Percentiles rank a stretch among this genome's conserved stretches.
Evolutionary conservation across 2,329 filamentous ascomycete species (phyloP).

Genomic region (Bipolaris sorokiniana): DNA sequence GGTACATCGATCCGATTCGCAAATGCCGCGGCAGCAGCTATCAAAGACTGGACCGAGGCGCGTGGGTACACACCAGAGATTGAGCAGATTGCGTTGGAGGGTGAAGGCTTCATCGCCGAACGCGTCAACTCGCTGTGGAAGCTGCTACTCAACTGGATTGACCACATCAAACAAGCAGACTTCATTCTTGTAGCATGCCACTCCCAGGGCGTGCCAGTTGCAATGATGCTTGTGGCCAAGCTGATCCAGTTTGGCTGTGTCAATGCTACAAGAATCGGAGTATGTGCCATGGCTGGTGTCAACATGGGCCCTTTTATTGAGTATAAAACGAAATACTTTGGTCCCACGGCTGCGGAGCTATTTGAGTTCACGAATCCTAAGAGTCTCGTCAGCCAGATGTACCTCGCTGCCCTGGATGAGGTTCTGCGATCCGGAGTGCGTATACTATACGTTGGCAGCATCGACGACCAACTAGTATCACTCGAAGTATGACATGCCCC

Average conservation of each 20-base stretch:
- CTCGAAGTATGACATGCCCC: conserved; percentile 70
- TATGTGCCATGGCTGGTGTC: conserved; percentile 90
- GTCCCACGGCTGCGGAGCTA: conserved; percentile 88
- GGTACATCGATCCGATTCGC: conserved; percentile 95
- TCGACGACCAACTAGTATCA: conserved; percentile 95
- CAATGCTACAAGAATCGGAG: conserved; percentile 72
- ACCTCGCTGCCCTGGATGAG: conserved; percentile 75
- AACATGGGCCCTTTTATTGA: conserved; percentile 92
- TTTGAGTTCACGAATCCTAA: conserved; percentile 89
- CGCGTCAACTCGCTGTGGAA: conserved; percentile 94
- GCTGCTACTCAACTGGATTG: conserved; percentile 91
- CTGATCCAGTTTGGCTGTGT: conserved; percentile 89
- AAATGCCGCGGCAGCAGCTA: conserved; percentile 81
- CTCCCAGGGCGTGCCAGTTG: conserved; percentile 93
- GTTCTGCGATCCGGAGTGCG: conserved; percentile 80
- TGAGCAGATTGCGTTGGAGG: conserved; percentile 92
- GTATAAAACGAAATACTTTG: conserved; percentile 87
- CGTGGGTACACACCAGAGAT: conserved; percentile 76
- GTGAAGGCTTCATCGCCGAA: conserved; percentile 89
- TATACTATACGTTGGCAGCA: conserved; percentile 88
- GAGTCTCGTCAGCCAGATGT: conserved; percentile 81
- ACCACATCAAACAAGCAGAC: conserved; percentile 84
- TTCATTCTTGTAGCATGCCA: conserved; percentile 92
- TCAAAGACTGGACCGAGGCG: conserved; percentile 78
- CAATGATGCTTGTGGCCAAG: conserved; percentile 89